Percentiles rank a stretch among this genome's conserved stretches.
Evolutionary conservation across 1,284 basidiomycete genomes (phyloP).

Genomic region (Ceratobasidium sp.): DNA sequence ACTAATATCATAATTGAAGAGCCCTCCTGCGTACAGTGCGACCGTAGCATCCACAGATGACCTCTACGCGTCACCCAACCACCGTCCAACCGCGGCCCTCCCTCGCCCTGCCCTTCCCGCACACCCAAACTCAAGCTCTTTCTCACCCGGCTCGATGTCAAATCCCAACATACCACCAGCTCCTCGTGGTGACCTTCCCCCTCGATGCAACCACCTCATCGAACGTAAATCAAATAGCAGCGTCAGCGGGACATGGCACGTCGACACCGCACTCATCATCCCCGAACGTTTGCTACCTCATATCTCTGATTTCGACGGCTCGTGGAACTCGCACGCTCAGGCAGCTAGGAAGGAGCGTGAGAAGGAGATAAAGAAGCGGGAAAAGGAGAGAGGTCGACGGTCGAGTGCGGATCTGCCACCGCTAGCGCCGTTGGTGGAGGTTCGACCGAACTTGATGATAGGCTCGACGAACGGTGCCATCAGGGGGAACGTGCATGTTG

Average conservation of each 20-base stretch:
- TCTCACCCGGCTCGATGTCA: not conserved
- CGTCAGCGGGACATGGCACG: conserved; percentile 28
- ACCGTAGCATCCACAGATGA: conserved; percentile 5
- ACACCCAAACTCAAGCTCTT: not conserved
- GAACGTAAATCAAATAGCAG: conserved; percentile 13
- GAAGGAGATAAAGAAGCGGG: not conserved
- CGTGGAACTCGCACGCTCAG: conserved; percentile 13
- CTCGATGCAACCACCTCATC: conserved; percentile 25
- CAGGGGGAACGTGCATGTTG: conserved; percentile 5
- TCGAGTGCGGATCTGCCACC: too few species aligned
- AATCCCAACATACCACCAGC: not conserved
- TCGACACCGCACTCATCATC: conserved; percentile 19
- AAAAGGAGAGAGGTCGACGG: too few species aligned
- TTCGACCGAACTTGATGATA: conserved; percentile 32
- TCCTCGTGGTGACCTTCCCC: not conserved
- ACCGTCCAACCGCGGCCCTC: not conserved
- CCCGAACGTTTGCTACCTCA: conserved; percentile 19
- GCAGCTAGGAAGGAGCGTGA: not conserved
- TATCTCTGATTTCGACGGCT: conserved; percentile 13
- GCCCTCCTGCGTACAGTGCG: conserved; percentile 22
- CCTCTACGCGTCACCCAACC: too few species aligned
- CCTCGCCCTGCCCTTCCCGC: too few species aligned
- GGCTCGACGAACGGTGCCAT: conserved; percentile 8
- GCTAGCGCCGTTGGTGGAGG: too few species aligned
- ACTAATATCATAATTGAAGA: not conserved